These are phyloP conservation scores for Populus hybrid DNA, from an alignment of 441 rosid genomes.

Conservation along the genomic window DNA sequence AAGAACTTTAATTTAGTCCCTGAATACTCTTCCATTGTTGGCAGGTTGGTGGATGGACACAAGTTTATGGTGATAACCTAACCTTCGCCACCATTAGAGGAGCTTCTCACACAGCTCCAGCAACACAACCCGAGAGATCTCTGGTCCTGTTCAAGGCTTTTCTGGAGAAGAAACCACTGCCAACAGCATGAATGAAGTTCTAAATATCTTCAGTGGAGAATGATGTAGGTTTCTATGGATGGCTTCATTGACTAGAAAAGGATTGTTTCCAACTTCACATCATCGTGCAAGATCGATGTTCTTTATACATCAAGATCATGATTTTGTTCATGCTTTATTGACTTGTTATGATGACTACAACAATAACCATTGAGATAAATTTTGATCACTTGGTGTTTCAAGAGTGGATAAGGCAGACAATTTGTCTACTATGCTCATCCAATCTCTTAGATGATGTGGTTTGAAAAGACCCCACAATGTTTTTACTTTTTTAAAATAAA, in stretches of 20 bases:
- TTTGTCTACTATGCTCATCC: too few relatives aligned
- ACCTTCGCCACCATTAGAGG: background rate
- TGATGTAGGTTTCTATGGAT: background rate
- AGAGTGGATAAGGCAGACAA: too few relatives aligned
- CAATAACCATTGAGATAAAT: background rate
- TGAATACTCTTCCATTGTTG: background rate
- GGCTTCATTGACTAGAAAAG: background rate
- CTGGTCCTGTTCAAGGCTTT: background rate
- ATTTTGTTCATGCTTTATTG: background rate
- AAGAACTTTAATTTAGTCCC: background rate
- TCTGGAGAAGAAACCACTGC: background rate
- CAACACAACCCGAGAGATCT: background rate
- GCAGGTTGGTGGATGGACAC: conserved; percentile 59
- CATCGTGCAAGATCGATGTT: background rate
- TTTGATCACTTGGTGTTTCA: too few relatives aligned
- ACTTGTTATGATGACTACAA: too few relatives aligned
- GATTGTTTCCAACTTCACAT: background rate
- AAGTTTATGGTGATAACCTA: conserved; percentile 33
- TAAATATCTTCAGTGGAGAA: background rate
- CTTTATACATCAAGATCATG: background rate
- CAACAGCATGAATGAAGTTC: background rate
- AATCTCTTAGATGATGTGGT: too few relatives aligned
- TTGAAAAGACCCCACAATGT: too few relatives aligned
- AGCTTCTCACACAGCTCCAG: background rate
- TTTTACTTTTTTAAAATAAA: too few relatives aligned